These are phyloP conservation scores for Paramecium caudatum DNA, from an alignment of 73 alveolate genomes.

Conservation along the genomic window DNA sequence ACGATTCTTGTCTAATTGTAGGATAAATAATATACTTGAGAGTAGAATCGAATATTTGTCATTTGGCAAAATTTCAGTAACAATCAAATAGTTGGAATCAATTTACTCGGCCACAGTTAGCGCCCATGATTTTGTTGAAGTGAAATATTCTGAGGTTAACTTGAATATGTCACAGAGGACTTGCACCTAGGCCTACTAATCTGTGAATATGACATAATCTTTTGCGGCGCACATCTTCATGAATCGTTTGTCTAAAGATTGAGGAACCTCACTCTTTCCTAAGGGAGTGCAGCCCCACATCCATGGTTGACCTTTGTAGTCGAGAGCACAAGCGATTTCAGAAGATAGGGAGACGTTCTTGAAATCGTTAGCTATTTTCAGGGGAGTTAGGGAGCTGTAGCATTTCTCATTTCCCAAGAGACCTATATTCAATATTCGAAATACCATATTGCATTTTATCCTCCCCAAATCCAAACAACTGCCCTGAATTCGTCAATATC, in stretches of 20 bases:
- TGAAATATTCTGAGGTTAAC: conserved; percentile 23
- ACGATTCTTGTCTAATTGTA: background rate
- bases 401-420: conserved; percentile 35
- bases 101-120: background rate
- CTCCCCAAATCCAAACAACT: conserved; percentile 44
- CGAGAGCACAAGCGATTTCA: background rate
- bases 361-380: conserved; percentile 6
- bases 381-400: background rate
- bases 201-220: conserved; percentile 52
- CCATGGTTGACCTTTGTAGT: conserved; percentile 13
- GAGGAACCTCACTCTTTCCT: conserved; percentile 13
- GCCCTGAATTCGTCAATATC: background rate
- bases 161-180: conserved; percentile 30
- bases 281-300: conserved; percentile 41
- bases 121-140: background rate
- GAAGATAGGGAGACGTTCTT: conserved; percentile 3
- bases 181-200: background rate
- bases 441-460: conserved; percentile 16
- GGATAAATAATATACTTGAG: background rate
- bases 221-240: conserved; percentile 43
- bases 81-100: background rate
- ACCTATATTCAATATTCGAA: background rate
- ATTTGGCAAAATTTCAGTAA: background rate
- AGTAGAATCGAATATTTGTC: background rate
- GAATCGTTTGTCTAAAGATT: background rate